Percentiles rank a stretch among this genome's conserved stretches.
These are phyloP conservation scores for Tympanopsis confertula DNA, from an alignment of 2,329 filamentous ascomycete genomes.

Conservation along the genomic window DNA sequence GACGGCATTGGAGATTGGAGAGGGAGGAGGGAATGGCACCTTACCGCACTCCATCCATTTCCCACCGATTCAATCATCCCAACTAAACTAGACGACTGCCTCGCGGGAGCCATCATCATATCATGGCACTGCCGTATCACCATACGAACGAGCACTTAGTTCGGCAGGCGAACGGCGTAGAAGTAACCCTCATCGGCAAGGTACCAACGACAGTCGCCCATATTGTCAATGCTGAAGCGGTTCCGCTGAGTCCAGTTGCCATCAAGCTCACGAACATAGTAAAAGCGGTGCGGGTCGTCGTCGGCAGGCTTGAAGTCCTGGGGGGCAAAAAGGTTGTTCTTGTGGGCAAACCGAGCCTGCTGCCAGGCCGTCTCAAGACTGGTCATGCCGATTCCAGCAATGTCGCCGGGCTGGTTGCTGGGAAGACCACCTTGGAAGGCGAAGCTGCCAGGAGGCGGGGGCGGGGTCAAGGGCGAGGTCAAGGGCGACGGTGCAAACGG, in stretches of 20 bases:
- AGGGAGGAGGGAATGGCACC: too few species aligned
- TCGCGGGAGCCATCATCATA: too few species aligned
- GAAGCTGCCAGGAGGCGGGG: constrained; percentile 1
- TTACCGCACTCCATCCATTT: too few species aligned
- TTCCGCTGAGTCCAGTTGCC: constrained; percentile 46
- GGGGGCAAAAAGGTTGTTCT: constrained; percentile 38
- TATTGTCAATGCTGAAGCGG: constrained; percentile 46
- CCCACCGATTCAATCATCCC: too few species aligned
- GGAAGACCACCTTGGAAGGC: constrained; percentile 5
- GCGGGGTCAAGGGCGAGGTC: background rate
- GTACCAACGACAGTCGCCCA: constrained; percentile 47
- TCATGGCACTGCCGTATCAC: too few species aligned
- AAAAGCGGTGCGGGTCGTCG: constrained; percentile 46
- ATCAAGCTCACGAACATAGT: constrained; percentile 49
- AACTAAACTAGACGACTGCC: too few species aligned
- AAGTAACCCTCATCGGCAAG: constrained; percentile 43
- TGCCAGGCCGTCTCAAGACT: constrained; percentile 31
- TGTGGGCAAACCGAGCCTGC: constrained; percentile 34
- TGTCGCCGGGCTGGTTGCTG: constrained; percentile 23
- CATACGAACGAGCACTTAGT: too few species aligned
- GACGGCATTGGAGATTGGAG: too few species aligned
- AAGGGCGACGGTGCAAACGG: background rate
- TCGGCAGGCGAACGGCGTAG: constrained; percentile 44
- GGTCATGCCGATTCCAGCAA: constrained; percentile 39
- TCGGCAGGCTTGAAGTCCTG: constrained; percentile 54